A percentile compares a stretch with the other conserved stretches of the same genome.
Conservation (phyloP, 2,329 filamentous ascomycete genomes). For the Ceratocystis cacaofunesta region DNA sequence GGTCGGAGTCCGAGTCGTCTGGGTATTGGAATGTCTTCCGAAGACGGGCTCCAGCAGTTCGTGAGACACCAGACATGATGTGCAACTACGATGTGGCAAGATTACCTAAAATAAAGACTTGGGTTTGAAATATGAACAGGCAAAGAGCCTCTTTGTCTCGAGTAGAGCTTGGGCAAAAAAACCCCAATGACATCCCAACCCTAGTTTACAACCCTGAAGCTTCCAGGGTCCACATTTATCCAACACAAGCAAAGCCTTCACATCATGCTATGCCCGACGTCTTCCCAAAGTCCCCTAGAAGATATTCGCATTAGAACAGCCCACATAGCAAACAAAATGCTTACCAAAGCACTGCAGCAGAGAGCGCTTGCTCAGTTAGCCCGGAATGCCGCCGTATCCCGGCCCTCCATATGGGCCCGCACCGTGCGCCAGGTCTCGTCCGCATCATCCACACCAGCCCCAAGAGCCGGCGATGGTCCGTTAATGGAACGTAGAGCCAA, state of each 20-base stretch:
- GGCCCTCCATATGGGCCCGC: constrained; percentile 1
- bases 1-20: constrained; percentile 34
- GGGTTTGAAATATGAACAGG: too few species aligned
- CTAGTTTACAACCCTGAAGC: neutral
- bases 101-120: neutral
- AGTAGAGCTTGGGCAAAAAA: too few species aligned
- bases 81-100: too few species aligned
- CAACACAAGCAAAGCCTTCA: neutral
- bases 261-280: neutral
- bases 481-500: constrained; percentile 51
- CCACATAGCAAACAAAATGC: neutral
- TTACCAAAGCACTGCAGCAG: constrained; percentile 16
- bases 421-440: constrained; percentile 27
- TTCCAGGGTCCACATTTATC: neutral
- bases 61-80: neutral
- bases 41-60: constrained; percentile 37
- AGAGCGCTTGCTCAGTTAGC: neutral
- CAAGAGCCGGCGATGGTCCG: constrained; percentile 44
- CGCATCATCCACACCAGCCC: constrained; percentile 35
- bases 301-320: neutral
- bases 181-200: neutral
- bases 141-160: too few species aligned
- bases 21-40: constrained; percentile 69
- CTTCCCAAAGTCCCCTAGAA: neutral
- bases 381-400: neutral